A percentile compares a stretch with the other conserved stretches of the same genome.
Conservation (phyloP, 352 stramenopile genomes). For the Globisporangium uncinulatum region DNA sequence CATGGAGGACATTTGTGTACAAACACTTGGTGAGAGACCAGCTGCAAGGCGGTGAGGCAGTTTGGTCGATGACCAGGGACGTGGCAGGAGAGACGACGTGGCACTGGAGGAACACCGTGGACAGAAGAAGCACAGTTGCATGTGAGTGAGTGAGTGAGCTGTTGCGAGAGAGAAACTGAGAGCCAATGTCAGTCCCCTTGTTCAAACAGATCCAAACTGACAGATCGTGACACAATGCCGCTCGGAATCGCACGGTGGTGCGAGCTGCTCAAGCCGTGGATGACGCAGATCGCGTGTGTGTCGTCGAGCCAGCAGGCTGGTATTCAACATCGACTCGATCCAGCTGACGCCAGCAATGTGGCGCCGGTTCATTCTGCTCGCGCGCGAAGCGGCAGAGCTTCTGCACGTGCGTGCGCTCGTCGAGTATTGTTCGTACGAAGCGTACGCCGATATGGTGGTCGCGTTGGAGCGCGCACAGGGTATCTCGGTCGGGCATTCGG, state of each 20-base stretch:
- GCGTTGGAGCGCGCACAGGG: neutral
- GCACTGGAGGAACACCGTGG: no score
- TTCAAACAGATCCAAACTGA: no score
- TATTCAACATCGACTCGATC: neutral
- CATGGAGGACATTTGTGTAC: neutral
- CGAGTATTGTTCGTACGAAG: neutral
- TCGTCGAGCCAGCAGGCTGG: neutral
- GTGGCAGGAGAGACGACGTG: no score
- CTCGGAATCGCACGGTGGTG: neutral
- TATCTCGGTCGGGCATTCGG: neutral
- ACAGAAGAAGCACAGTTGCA: no score
- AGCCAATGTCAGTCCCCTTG: no score
- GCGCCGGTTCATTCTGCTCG: neutral
- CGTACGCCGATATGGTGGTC: neutral
- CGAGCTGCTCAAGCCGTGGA: neutral
- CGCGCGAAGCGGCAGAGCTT: neutral
- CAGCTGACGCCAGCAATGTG: neutral
- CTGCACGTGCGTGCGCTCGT: neutral
- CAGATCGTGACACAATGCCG: neutral
- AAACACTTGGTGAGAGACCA: no score
- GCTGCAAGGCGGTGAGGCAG: no score
- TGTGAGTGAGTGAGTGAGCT: no score
- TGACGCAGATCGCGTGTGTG: neutral
- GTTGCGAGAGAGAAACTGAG: no score
- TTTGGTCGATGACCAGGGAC: no score